Base-by-base conservation (phyloP, 371 early-diverging fungal genomes). In the Mucor indicus region DNA sequence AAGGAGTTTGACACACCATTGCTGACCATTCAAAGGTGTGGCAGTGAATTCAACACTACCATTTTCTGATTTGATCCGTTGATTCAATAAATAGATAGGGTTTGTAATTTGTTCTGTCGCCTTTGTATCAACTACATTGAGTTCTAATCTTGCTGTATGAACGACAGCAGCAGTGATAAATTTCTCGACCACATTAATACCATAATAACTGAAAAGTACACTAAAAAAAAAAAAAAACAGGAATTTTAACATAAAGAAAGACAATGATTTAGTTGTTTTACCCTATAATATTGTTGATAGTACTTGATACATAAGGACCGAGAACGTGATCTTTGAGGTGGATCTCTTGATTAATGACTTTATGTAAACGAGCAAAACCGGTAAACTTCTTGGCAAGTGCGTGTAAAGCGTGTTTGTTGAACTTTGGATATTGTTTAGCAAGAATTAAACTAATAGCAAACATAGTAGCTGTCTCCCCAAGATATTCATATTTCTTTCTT, bases 401-500 rank as follows among this genome's bases (percentile, higher is more conserved):
- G 13, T 41, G 33, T 21, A 50, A 21, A 20, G 43, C 19, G 9
- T 37, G 35, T 4, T 50, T 25, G 1, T 50, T 37, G 15, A 32
- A 29, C 10, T 48, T 16, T 2, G 29, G 2, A n/a, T 36, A 54
- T 13, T 23, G 35, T 4, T 31, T 35, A 12, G 41, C 47, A 8
- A 54, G 12, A 13, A 48, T 29, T 4, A 32, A 29, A 13, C 31
- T 33, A 4, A 54, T 41, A 17, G 48, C 48, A 37, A 47, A 54
- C 5, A 23, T 27, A 22, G 33, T 20, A 5, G 42, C 54, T 22
- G 41, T 21, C 13, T 36, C 42, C 11, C 54, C 54, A 20, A 47
- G 13, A 42, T 30, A 48, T 2, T 32, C 22, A 16, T 41, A 48
- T 33, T 53, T 46, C 42, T 50, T n/a, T n/a, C n/a, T n/a, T n/a